Percentiles rank a stretch among this genome's conserved stretches.
phyloP scores from a whole-genome alignment of 345 rosid species.

The Aquilaria sinensis region DNA sequence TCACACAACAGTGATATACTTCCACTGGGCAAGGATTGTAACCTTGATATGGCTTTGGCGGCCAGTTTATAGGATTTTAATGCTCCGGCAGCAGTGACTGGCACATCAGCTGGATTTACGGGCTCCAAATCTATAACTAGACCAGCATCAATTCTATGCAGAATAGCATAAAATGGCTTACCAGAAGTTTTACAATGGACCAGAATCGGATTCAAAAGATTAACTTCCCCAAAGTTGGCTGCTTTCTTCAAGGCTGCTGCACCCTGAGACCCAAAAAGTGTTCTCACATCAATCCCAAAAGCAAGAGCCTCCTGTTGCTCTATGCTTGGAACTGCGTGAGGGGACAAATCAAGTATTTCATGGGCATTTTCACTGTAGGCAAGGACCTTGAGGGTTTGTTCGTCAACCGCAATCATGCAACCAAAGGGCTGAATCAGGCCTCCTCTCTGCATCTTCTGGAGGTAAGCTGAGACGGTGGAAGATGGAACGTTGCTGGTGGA shows the following conservation, averaged over 20 bases:
- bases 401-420: conserved; percentile 69
- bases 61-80: conserved; percentile 78
- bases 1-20: conserved; percentile 51
- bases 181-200: conserved; percentile 59
- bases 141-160: conserved; percentile 73
- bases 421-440: conserved; percentile 71
- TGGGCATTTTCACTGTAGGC: conserved; percentile 74
- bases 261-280: conserved; percentile 55
- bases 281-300: conserved; percentile 54
- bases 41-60: conserved; percentile 69
- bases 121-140: conserved; percentile 75
- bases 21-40: conserved; percentile 74
- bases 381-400: conserved; percentile 45
- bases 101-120: conserved; percentile 70
- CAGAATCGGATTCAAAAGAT: conserved; percentile 62
- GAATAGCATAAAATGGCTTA: conserved; percentile 74
- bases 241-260: conserved; percentile 70
- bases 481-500: conserved; percentile 58
- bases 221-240: conserved; percentile 54
- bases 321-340: conserved; percentile 69
- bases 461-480: conserved; percentile 56
- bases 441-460: conserved; percentile 79
- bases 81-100: conserved; percentile 79
- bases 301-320: conserved; percentile 60
- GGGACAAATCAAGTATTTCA: conserved; percentile 66